A percentile compares a stretch with the other conserved stretches of the same genome.
Evolutionary conservation across 2,329 filamentous ascomycete genomes (phyloP).

Genomic region (Venturia asperata): DNA sequence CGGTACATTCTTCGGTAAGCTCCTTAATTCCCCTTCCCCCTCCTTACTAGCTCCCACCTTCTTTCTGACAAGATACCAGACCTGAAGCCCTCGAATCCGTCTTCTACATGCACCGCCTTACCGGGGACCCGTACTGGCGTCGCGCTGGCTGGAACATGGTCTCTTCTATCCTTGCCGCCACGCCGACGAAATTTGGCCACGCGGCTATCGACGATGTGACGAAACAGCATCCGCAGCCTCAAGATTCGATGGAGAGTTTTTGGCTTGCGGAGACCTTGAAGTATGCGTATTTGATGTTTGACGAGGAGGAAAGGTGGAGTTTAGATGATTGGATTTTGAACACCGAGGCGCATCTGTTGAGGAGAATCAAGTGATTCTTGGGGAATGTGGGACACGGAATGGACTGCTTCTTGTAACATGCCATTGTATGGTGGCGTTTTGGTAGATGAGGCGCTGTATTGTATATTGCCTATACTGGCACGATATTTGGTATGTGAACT

Average conservation of each 20-base stretch:
- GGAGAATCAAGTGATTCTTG: constrained; percentile 10
- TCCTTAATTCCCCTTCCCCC: not conserved
- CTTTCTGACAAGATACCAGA: constrained; percentile 21
- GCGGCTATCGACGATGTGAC: constrained; percentile 62
- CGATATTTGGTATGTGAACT: too few species aligned
- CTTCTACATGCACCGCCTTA: constrained; percentile 70
- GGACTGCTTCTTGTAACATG: too few species aligned
- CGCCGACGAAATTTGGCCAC: constrained; percentile 55
- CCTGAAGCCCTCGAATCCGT: constrained; percentile 77
- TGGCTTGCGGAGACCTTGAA: constrained; percentile 38
- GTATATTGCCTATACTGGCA: too few species aligned
- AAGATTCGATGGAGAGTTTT: constrained; percentile 59
- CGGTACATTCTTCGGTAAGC: constrained; percentile 55
- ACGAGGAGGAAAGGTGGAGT: constrained; percentile 30
- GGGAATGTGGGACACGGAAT: too few species aligned
- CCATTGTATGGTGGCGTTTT: too few species aligned
- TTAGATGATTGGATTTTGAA: constrained; percentile 40
- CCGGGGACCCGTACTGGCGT: constrained; percentile 57
- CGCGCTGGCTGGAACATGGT: constrained; percentile 73
- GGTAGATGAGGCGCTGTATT: too few species aligned
- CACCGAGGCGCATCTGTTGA: constrained; percentile 38
- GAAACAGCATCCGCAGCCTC: constrained; percentile 35
- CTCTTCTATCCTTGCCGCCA: constrained; percentile 52
- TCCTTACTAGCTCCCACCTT: not conserved
- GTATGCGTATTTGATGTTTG: constrained; percentile 36